These are phyloP conservation scores for Penicillium paxilli DNA, from an alignment of 495 filamentous ascomycete genomes.

Conservation along the genomic window DNA sequence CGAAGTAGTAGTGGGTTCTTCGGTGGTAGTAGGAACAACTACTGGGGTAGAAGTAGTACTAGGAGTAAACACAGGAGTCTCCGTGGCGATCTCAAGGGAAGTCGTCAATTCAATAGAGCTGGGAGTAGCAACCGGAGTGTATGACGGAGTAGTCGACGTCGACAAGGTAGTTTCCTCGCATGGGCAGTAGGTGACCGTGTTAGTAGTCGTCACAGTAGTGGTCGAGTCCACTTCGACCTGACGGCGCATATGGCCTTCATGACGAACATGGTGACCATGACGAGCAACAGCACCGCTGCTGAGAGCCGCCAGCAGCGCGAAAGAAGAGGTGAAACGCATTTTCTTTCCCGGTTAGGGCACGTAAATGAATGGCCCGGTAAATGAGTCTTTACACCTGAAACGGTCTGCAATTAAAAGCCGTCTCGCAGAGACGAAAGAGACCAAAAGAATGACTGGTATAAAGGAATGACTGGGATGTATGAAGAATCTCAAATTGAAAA, in stretches of 20 bases:
- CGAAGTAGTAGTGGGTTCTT: background rate
- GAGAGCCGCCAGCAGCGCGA: conserved; percentile 35
- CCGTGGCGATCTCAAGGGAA: background rate
- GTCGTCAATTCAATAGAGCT: background rate
- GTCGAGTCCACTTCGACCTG: conserved; percentile 12
- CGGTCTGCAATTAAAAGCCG: background rate
- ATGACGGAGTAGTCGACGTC: background rate
- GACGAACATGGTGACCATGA: conserved; percentile 6
- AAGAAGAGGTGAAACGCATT: conserved; percentile 35
- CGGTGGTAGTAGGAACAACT: background rate
- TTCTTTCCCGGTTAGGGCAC: conserved; percentile 5
- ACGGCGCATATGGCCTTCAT: conserved; percentile 26
- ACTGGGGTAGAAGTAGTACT: background rate
- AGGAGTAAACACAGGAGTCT: conserved; percentile 1
- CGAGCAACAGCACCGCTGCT: conserved; percentile 25
- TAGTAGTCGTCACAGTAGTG: conserved; percentile 10
- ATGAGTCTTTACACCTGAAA: background rate
- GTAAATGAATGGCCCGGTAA: background rate
- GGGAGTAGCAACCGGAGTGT: background rate
- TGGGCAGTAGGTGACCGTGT: conserved; percentile 15
- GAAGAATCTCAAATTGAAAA: conserved; percentile 5
- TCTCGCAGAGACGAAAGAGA: conserved; percentile 5
- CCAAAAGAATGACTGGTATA: conserved; percentile 3
- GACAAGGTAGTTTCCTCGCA: background rate
- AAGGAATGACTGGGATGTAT: conserved; percentile 11